Base-by-base conservation (phyloP, 495 filamentous ascomycete genomes). In the Penicillium salamii region DNA sequence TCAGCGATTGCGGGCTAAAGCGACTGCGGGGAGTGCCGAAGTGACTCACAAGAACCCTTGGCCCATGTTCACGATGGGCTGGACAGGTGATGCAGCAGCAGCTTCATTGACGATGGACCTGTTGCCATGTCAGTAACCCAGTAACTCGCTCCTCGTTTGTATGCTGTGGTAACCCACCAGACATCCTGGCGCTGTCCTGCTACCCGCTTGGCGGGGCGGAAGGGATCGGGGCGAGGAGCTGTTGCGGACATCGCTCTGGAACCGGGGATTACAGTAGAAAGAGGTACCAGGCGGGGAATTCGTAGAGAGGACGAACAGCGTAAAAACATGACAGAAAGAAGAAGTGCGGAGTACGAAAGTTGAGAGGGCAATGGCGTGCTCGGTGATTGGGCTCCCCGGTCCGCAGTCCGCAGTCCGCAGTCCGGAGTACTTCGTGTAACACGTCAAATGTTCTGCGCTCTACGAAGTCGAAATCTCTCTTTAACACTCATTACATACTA, bases 51-150 rank as follows among this genome's bases (percentile, higher is more conserved):
- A 95, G 77, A 95, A 95, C n/a, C 91, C 91, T 70, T 96, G 91
- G 42, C 91, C 91, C 85, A 96, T 91, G 69, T 95, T 96, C 53
- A 95, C 83, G 57, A 97, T 92, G 49, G 91, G 90, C 63, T 95
- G 90, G 38, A 87, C 84, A 7, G 91, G 89, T 8, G 90, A 96
- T 6, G 88, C 87, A 5, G 79, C 80, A 0, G 84, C 83, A 0
- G 89, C 93, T 76, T 97, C 93, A 58, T 98, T 98, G 75, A 98
- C 83, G 67, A 96, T 95, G 32, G 88, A 85, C 90, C 90, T 95
- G 50, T 6, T 32, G 36, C n/a, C 3, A 20, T 44, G n/a, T 53
- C 24, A 53, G 49, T 8, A 26, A 26, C 23, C 8, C 23, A n/a
- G n/a, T n/a, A 17, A 45, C 26, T 13, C 34, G 20, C 26, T n/a